Evolutionary conservation across 169 alveolate genomes (phyloP).

Genomic region (Cryptosporidium baileyi): DNA sequence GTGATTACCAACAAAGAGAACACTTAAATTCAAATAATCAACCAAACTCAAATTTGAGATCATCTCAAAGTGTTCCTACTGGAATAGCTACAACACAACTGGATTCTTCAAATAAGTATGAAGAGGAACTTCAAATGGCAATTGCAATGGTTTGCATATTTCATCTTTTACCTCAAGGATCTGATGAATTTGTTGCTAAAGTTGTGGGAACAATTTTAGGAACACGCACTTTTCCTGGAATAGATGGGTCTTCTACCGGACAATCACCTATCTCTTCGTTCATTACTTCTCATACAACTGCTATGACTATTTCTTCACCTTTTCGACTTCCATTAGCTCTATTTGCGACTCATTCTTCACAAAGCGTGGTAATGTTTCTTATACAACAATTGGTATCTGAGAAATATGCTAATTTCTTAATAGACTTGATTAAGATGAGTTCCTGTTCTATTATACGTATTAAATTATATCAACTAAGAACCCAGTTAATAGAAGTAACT

Average conservation of each 20-base stretch:
- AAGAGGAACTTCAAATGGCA: constrained; percentile 66
- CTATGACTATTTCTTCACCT: constrained; percentile 59
- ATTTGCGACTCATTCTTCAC: constrained; percentile 57
- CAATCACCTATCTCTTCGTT: constrained; percentile 58
- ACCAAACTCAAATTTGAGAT: not conserved
- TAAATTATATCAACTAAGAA: constrained; percentile 41
- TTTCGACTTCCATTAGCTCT: constrained; percentile 66
- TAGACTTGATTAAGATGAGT: constrained; percentile 39
- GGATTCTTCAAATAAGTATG: constrained; percentile 19
- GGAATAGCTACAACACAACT: not conserved
- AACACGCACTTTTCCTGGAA: constrained; percentile 49
- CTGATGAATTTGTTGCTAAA: constrained; percentile 65
- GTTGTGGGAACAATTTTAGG: constrained; percentile 60
- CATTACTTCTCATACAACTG: constrained; percentile 43
- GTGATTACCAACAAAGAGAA: constrained; percentile 47
- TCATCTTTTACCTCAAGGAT: constrained; percentile 66
- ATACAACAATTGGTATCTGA: constrained; percentile 60
- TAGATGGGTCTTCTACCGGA: constrained; percentile 33
- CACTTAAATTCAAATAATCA: not conserved
- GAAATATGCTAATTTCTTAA: constrained; percentile 41
- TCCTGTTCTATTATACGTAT: constrained; percentile 46
- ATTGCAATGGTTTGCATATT: constrained; percentile 67
- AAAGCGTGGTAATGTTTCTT: constrained; percentile 35
- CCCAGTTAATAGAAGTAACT: constrained; percentile 50
- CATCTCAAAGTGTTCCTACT: constrained; percentile 2